Evolutionary conservation across 768 basidiomycete species (phyloP), one percentile per base, ranked within the genome.

Genomic region (Sistotremastrum suecicum): DNA sequence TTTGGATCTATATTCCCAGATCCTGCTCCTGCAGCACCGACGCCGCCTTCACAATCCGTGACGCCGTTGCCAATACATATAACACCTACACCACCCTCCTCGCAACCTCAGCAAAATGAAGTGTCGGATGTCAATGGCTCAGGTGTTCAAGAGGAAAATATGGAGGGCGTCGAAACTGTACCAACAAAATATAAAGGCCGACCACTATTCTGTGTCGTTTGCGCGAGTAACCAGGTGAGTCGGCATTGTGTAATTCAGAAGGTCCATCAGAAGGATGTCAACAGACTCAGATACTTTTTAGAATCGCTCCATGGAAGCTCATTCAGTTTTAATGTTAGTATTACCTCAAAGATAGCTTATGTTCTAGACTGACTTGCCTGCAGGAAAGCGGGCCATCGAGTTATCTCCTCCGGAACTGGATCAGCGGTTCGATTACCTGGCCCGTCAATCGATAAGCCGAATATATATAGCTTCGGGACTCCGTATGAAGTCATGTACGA

Each of bases 291-390:
- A 53, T 54, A 41, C 46, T 47, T 43, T 51, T 52, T 39, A 95
- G 91, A 95, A 95, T 59, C 81, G 92, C 41, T 94, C 91, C 1
- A 99, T 99, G 95, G 95, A 98, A 65, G 95, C 89, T 0, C 95
- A 99, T 57, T 74, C 77, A 57, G 88, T 92, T 9, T 63, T 98
- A 44, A 66, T 81, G 90, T 95, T 53, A 66, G 89, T 74, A 41
- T 6, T 48, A 39, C 41, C 42, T 35, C 7, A 36, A 33, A 43
- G 10, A 6, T 39, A 31, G 35, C 37, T 49, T 20, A 41, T 34
- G 3, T 30, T 36, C 32, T 45, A n/a, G n/a, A n/a, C n/a, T n/a
- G n/a, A n/a, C n/a, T n/a, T n/a, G n/a, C n/a, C 50, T 45, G 44
- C 62, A 95, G 92, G 42, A 86, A 91, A 66, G 91, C 88, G 43